Conservation (phyloP, 2,329 filamentous ascomycete species). For the Claviceps fusiformis region DNA sequence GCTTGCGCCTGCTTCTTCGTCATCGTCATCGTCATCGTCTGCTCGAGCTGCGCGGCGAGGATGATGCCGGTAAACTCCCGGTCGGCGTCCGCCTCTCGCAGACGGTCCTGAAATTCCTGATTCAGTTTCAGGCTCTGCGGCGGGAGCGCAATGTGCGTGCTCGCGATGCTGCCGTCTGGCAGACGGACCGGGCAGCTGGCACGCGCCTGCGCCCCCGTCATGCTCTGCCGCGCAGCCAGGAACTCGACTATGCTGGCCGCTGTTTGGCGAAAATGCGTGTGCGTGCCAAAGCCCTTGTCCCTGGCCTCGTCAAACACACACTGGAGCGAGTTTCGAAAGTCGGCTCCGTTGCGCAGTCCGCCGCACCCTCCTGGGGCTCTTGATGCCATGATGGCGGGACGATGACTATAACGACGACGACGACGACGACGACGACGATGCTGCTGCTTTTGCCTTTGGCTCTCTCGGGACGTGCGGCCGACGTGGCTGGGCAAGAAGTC, state of each 20-base stretch:
- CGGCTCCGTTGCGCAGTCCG: conserved; percentile 6
- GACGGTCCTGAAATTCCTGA: conserved; percentile 1
- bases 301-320: conserved; percentile 11
- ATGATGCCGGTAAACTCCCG: conserved; percentile 2
- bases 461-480: too few species aligned
- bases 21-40: background rate
- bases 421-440: background rate
- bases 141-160: conserved; percentile 6
- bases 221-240: conserved; percentile 6
- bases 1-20: background rate
- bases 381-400: background rate
- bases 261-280: conserved; percentile 8
- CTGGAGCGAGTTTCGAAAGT: conserved; percentile 9
- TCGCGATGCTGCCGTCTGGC: conserved; percentile 9
- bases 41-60: background rate
- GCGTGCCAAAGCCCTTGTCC: background rate
- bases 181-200: conserved; percentile 8
- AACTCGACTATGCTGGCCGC: conserved; percentile 7
- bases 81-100: background rate
- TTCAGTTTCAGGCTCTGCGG: conserved; percentile 5
- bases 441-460: too few species aligned
- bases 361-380: background rate
- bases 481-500: too few species aligned
- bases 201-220: conserved; percentile 6
- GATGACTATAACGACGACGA: background rate